phyloP scores from a whole-genome alignment of 1,284 basidiomycete species.

The Ceratobasidium sp. region DNA sequence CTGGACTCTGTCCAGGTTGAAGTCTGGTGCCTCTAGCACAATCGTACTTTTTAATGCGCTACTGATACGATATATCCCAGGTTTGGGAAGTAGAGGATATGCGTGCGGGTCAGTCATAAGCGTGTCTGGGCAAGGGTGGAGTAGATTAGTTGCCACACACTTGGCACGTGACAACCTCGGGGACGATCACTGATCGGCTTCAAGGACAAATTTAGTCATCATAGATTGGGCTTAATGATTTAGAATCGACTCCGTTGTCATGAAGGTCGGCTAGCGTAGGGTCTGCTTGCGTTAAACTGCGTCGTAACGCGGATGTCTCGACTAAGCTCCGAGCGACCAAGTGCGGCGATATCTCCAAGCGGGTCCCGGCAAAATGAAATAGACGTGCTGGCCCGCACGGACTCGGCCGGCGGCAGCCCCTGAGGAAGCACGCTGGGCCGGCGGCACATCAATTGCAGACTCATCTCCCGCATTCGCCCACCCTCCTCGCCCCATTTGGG shows the following conservation, averaged over 20 bases:
- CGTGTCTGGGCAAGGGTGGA: too few relatives aligned
- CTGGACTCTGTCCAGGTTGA: neutral
- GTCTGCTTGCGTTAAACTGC: too few relatives aligned
- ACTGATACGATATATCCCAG: too few relatives aligned
- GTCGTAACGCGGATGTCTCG: too few relatives aligned
- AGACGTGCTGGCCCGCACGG: constrained; percentile 10
- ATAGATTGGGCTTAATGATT: neutral
- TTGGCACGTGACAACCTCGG: too few relatives aligned
- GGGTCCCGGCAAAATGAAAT: neutral
- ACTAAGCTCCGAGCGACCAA: neutral
- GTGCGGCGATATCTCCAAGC: neutral
- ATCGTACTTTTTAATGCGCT: too few relatives aligned
- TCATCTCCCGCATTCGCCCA: constrained; percentile 20
- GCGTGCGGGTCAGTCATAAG: too few relatives aligned
- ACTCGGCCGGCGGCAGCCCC: constrained; percentile 26
- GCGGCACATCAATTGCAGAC: constrained; percentile 15
- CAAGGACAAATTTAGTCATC: neutral
- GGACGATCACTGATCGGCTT: too few relatives aligned
- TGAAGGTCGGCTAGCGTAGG: too few relatives aligned
- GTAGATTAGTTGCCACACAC: too few relatives aligned
- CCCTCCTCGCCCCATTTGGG: neutral
- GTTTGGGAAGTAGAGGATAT: too few relatives aligned
- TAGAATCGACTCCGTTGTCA: neutral
- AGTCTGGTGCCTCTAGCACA: neutral
- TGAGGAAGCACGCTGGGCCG: constrained; percentile 15